Evolutionary conservation across 108 stramenopile species (phyloP).

Genomic region (Skeletonema tropicum): DNA sequence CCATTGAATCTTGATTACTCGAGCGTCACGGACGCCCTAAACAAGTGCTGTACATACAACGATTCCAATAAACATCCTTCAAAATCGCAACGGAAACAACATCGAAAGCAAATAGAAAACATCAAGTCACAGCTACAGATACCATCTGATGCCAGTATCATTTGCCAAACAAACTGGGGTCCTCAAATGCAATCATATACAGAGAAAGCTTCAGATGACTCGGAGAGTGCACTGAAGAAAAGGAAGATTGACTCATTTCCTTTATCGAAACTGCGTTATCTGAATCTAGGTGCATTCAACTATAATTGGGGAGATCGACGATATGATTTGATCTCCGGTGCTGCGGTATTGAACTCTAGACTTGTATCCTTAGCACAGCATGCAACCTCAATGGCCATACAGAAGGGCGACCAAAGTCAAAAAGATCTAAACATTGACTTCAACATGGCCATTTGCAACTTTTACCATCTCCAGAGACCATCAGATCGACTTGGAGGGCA

Average conservation of each 20-base stretch:
- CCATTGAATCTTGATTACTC: conserved; percentile 28
- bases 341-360: conserved; percentile 13
- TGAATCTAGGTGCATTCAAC: conserved; percentile 48
- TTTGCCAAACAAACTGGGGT: conserved; percentile 48
- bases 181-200: conserved; percentile 30
- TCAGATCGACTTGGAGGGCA: conserved; percentile 49
- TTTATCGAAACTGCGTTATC: conserved; percentile 39
- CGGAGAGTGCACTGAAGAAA: conserved; percentile 19
- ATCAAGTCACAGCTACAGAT: conserved; percentile 37
- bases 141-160: conserved; percentile 28
- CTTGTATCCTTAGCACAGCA: conserved; percentile 30
- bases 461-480: conserved; percentile 47
- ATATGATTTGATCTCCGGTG: conserved; percentile 40
- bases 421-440: conserved; percentile 10
- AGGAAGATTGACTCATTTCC: conserved; percentile 40
- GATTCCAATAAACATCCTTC: not conserved
- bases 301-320: conserved; percentile 48
- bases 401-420: not conserved
- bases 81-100: conserved; percentile 1
- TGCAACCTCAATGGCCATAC: conserved; percentile 15
- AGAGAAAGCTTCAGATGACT: not conserved
- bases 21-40: conserved; percentile 3
- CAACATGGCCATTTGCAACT: conserved; percentile 50
- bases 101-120: conserved; percentile 26
- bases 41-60: not conserved